Evolutionary conservation across 2,329 filamentous ascomycete species (phyloP).

Genomic region (Mycosphaerella arachidis): DNA sequence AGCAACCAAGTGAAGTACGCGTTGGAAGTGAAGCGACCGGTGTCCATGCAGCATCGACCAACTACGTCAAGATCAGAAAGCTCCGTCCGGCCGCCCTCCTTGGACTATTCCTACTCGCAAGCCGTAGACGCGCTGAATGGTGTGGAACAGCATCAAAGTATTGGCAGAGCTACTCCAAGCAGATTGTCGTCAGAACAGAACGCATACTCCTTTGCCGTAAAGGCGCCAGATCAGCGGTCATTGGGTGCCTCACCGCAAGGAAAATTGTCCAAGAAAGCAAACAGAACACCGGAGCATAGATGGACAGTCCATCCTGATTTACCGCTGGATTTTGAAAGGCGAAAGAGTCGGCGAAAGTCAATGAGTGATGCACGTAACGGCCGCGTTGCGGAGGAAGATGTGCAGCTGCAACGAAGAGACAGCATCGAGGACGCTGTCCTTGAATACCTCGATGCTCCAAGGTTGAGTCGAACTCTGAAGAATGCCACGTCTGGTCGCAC

Average conservation of each 20-base stretch:
- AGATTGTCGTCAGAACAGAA: constrained; percentile 13
- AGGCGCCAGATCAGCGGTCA: constrained; percentile 5
- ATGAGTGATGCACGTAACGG: constrained; percentile 35
- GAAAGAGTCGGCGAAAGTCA: constrained; percentile 29
- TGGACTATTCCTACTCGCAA: constrained; percentile 31
- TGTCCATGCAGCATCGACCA: constrained; percentile 16
- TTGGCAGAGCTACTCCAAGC: constrained; percentile 4
- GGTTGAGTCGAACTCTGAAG: constrained; percentile 79
- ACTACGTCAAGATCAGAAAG: constrained; percentile 20
- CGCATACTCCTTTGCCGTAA: constrained; percentile 8
- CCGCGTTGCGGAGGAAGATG: constrained; percentile 36
- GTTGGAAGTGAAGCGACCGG: constrained; percentile 14
- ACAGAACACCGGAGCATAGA: constrained; percentile 15
- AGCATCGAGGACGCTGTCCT: constrained; percentile 86
- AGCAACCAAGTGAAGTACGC: constrained; percentile 9
- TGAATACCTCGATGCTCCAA: constrained; percentile 74
- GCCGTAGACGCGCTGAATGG: constrained; percentile 26
- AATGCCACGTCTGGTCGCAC: constrained; percentile 81
- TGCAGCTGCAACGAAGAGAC: constrained; percentile 58
- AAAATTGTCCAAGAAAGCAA: constrained; percentile 12
- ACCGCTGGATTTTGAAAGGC: constrained; percentile 23
- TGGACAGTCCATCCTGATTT: constrained; percentile 28
- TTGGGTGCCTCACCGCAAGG: constrained; percentile 1
- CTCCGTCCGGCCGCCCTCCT: constrained; percentile 22
- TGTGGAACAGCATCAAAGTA: constrained; percentile 10